These are phyloP conservation scores for Sporothrix phasma DNA, from an alignment of 2,329 filamentous ascomycete species.

Conservation along the genomic window DNA sequence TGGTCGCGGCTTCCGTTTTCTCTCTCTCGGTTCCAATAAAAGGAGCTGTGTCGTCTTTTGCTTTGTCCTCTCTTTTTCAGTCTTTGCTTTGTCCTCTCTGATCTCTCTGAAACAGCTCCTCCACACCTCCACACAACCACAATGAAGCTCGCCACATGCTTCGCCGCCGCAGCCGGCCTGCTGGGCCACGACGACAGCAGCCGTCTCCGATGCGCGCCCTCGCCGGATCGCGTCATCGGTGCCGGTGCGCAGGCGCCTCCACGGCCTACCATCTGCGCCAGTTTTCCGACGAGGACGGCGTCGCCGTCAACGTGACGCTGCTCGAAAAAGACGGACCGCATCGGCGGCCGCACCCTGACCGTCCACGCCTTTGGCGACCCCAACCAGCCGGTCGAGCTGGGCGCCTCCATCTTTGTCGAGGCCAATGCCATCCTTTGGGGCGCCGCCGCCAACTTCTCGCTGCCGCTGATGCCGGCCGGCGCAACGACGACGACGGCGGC, in stretches of 20 bases:
- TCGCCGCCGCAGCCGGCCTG: not conserved
- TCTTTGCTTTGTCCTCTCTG: no score
- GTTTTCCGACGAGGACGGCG: constrained; percentile 51
- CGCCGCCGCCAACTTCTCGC: constrained; percentile 60
- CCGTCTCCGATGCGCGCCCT: not conserved
- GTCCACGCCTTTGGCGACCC: constrained; percentile 65
- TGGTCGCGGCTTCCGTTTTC: not conserved
- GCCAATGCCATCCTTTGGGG: constrained; percentile 75
- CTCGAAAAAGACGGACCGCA: constrained; percentile 68
- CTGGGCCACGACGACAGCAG: not conserved
- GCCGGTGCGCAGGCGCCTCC: constrained; percentile 85
- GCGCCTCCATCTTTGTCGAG: constrained; percentile 83
- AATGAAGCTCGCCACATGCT: not conserved
- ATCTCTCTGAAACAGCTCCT: no score
- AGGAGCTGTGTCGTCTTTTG: not conserved
- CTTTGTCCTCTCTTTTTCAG: no score
- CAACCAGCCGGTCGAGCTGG: constrained; percentile 65
- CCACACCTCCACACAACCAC: not conserved
- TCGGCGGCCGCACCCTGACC: constrained; percentile 82
- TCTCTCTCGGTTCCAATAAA: not conserved
- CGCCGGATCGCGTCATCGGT: constrained; percentile 33
- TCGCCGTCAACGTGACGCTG: constrained; percentile 69
- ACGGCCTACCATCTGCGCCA: constrained; percentile 72
- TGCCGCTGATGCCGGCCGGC: constrained; percentile 40
- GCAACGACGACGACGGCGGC: constrained; percentile 34